Evolutionary conservation across 345 rosid species (phyloP).

Genomic region (Hibiscus tridactylites): DNA sequence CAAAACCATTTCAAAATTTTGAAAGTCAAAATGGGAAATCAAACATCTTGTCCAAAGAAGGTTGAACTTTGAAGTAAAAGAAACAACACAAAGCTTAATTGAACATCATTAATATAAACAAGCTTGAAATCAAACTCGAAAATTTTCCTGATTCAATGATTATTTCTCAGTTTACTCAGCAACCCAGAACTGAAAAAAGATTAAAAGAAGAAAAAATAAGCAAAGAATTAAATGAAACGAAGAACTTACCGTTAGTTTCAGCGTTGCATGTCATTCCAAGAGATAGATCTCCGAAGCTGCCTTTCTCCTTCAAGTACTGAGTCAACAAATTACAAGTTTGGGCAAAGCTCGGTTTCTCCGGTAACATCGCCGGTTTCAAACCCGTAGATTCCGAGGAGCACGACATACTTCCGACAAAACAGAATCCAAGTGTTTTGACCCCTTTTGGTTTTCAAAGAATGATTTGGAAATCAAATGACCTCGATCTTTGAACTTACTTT

Average conservation of each 20-base stretch:
- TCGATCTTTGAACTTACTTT: constrained; percentile 5
- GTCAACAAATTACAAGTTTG: constrained; percentile 61
- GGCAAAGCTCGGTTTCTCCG: constrained; percentile 48
- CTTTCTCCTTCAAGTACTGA: constrained; percentile 69
- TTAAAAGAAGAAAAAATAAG: neutral
- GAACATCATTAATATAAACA: neutral
- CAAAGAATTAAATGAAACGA: neutral
- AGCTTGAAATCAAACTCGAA: neutral
- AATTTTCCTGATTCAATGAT: neutral
- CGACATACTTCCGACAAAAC: constrained; percentile 31
- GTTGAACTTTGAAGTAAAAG: neutral
- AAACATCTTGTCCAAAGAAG: neutral
- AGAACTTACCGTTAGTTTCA: constrained; percentile 33
- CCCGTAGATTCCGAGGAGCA: constrained; percentile 30
- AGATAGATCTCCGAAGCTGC: constrained; percentile 45
- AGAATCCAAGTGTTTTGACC: neutral
- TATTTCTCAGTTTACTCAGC: no score
- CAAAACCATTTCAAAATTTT: neutral
- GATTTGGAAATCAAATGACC: no score
- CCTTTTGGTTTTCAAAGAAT: neutral
- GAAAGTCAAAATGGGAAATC: neutral
- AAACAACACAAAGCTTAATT: neutral
- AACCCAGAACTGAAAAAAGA: neutral
- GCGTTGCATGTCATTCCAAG: constrained; percentile 53
- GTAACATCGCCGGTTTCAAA: constrained; percentile 19